A percentile compares a stretch with the other conserved stretches of the same genome.
phyloP scores from a whole-genome alignment of 2,329 filamentous ascomycete species.

The Scytalidium lignicola region DNA sequence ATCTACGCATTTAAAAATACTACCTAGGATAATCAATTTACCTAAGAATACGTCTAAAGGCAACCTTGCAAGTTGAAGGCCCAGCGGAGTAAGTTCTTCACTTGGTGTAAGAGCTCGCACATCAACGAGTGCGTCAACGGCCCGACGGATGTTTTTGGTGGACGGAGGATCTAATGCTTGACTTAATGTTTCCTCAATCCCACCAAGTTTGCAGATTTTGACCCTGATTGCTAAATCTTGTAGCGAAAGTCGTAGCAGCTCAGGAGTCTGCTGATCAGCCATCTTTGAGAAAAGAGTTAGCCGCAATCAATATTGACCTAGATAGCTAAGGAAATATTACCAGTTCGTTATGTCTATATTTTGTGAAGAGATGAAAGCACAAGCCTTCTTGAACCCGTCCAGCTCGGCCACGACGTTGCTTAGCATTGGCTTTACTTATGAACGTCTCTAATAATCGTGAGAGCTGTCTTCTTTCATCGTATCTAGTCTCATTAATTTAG shows the following conservation, averaged over 20 bases:
- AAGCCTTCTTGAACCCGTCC: conserved; percentile 92
- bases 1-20: conserved; percentile 86
- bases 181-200: conserved; percentile 83
- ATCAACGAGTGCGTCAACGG: conserved; percentile 88
- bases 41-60: conserved; percentile 92
- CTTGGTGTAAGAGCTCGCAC: conserved; percentile 77
- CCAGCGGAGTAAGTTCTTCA: conserved; percentile 84
- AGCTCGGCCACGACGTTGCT: conserved; percentile 87
- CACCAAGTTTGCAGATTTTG: conserved; percentile 94
- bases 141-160: conserved; percentile 85
- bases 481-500: conserved; percentile 32
- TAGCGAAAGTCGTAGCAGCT: conserved; percentile 89
- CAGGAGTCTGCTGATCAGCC: conserved; percentile 89
- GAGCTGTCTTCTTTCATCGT: conserved; percentile 87
- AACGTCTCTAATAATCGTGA: conserved; percentile 91
- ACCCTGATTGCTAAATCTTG: conserved; percentile 94
- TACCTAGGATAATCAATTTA: conserved; percentile 83
- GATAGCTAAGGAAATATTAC: conserved; percentile 11
- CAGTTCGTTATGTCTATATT: conserved; percentile 74
- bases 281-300: conserved; percentile 38
- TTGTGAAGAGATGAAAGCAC: conserved; percentile 95
- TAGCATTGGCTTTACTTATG: conserved; percentile 91
- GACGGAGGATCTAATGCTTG: conserved; percentile 88
- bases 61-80: conserved; percentile 78
- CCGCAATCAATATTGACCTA: not conserved